Evolutionary conservation across 371 early-diverging fungal genomes (phyloP).

Genomic region (Capniomyces stellatus): DNA sequence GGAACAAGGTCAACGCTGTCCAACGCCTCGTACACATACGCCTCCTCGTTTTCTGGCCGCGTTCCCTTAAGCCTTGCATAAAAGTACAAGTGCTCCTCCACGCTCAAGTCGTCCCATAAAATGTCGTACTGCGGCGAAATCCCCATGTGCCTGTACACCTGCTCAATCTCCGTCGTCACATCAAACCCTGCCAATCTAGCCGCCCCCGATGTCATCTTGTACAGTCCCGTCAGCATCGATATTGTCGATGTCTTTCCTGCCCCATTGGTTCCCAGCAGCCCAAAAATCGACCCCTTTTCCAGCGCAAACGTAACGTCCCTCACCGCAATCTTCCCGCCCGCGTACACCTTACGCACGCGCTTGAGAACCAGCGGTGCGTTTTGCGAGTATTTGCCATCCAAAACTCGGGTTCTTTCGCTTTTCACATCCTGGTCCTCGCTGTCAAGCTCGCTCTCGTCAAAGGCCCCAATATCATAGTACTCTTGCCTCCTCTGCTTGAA

Average conservation of each 20-base stretch:
- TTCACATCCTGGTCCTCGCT: slow-evolving; percentile 41
- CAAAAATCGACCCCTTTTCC: slow-evolving; percentile 37
- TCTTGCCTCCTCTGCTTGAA: slow-evolving; percentile 7
- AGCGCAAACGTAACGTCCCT: slow-evolving; percentile 45
- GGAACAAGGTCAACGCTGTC: slow-evolving; percentile 29
- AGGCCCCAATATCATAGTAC: neutral
- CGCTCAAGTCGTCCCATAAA: slow-evolving; percentile 56
- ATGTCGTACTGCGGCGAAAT: slow-evolving; percentile 60
- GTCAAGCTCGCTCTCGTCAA: slow-evolving; percentile 16
- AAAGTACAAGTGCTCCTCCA: slow-evolving; percentile 49
- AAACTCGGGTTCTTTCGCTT: slow-evolving; percentile 32
- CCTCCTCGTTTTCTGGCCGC: slow-evolving; percentile 23
- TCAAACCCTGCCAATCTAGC: slow-evolving; percentile 43
- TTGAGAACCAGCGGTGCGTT: slow-evolving; percentile 34
- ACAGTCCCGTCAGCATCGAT: slow-evolving; percentile 44
- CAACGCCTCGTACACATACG: slow-evolving; percentile 28
- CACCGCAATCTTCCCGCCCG: slow-evolving; percentile 38
- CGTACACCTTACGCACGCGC: slow-evolving; percentile 40
- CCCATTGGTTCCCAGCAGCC: slow-evolving; percentile 39
- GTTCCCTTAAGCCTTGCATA: slow-evolving; percentile 55
- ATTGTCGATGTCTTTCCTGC: slow-evolving; percentile 40
- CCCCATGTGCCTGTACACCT: slow-evolving; percentile 46
- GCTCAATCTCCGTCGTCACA: slow-evolving; percentile 28
- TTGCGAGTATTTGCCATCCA: slow-evolving; percentile 12
- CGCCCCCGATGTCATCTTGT: slow-evolving; percentile 35